Percentiles rank a stretch among this genome's conserved stretches.
Conservation (phyloP, 257 asterid genomes). For the Penstemon barbatus region DNA sequence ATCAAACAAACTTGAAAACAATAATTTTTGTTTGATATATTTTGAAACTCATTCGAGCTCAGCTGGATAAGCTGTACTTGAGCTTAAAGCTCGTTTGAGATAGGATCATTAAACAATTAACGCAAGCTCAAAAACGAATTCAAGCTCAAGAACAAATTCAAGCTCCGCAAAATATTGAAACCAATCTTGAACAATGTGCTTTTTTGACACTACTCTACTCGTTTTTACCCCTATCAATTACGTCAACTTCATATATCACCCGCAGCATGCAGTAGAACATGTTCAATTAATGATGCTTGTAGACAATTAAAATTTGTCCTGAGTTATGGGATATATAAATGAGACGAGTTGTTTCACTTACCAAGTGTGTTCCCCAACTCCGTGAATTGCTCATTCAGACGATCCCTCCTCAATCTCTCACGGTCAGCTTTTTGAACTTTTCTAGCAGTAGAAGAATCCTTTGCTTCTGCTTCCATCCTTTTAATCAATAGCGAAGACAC, state of each 20-base stretch:
- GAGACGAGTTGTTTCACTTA: constrained; percentile 47
- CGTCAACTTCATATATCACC: neutral
- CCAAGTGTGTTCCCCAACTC: constrained; percentile 93
- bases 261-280: constrained; percentile 5
- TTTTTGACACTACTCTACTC: no score
- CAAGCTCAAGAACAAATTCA: no score
- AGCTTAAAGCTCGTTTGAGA: no score
- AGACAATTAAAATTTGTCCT: neutral
- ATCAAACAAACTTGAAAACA: no score
- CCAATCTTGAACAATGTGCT: no score
- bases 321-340: neutral
- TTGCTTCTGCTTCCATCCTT: constrained; percentile 71
- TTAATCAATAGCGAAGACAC: constrained; percentile 26
- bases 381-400: constrained; percentile 81
- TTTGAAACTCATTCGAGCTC: no score
- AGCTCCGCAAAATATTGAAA: no score
- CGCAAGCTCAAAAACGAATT: no score
- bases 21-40: no score
- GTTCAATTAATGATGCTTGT: neutral
- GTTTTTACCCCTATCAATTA: no score
- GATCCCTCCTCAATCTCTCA: constrained; percentile 96
- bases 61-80: no score
- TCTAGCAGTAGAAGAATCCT: constrained; percentile 67
- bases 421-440: constrained; percentile 97
- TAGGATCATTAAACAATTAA: no score